Evolutionary conservation across 345 rosid species (phyloP), one percentile per base, ranked within the genome.

Genomic region (Lepidium aucheri): DNA sequence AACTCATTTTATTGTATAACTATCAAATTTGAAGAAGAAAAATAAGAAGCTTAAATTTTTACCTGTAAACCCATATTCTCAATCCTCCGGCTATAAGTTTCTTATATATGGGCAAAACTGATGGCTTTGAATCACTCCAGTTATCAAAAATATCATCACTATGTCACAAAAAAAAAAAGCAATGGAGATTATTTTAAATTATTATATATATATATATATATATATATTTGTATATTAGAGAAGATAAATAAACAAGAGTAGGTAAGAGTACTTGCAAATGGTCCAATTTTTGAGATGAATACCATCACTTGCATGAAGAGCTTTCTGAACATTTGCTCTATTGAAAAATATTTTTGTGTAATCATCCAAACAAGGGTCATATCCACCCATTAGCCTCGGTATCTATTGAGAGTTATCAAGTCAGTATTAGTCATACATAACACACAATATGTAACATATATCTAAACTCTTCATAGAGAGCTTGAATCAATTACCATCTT

Each of bases 41-140:
- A 49, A 8, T 15, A 14, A 26, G 46, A 49, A 24, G 18, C 42
- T 54, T 16, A 8, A 65, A 51, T 2, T 20, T 2, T 28, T 66
- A 89, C 98, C 96, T 91, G 83, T 89, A 92, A 55, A 92, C 81
- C 97, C 98, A 92, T 64, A 89, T 77, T 71, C 83, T 79, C n/a
- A 83, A 54, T 56, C 95, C 90, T 17, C 84, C 91, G 7, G 76
- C 77, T 17, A 92, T 86, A 12, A 89, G 85, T 74, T 86, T 89
- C 78, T 67, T 78, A 77, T 89, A 92, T 38, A 86, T 82, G 6
- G 93, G 95, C 69, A 92, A 82, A 52, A 92, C 86, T 5, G 98
- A 79, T 18, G 73, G 70, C 62, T 51, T 77, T 30, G 84, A 69
- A 42, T 83, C 80, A 20, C 41, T 0, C 98, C 98, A 92, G 4